Percentiles rank a stretch among this genome's conserved stretches.
phyloP scores from a whole-genome alignment of 106 monocot genomes.

The Hemerocallis citrina region DNA sequence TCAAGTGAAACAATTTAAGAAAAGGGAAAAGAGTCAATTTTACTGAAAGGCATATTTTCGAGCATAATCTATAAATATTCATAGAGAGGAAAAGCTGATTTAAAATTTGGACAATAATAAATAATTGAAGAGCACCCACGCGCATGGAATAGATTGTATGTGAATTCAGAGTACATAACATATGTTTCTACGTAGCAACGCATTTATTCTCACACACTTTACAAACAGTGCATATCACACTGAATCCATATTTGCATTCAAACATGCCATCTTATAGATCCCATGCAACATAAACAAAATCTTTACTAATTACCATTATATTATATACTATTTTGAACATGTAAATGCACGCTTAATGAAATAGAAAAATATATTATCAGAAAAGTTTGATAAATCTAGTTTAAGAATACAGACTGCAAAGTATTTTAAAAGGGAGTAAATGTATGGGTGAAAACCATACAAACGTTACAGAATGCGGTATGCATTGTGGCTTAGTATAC shows the following conservation, averaged over 20 bases:
- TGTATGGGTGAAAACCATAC: no score
- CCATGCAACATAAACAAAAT: not conserved
- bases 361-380: no score
- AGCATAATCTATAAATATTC: not conserved
- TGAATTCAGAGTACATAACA: not conserved
- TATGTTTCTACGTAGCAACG: not conserved
- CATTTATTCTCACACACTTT: not conserved
- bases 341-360: no score
- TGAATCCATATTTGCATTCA: not conserved
- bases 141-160: not conserved
- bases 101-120: not conserved
- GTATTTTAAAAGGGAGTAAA: no score
- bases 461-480: no score
- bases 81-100: not conserved
- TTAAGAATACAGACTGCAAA: no score
- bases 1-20: constrained; percentile 2
- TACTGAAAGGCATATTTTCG: not conserved
- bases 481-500: no score
- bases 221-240: not conserved
- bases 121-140: no score
- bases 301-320: not conserved
- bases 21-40: not conserved
- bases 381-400: no score
- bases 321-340: no score
- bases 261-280: not conserved